phyloP scores from a whole-genome alignment of 2,329 filamentous ascomycete genomes.

The Aspergillus sp. region DNA sequence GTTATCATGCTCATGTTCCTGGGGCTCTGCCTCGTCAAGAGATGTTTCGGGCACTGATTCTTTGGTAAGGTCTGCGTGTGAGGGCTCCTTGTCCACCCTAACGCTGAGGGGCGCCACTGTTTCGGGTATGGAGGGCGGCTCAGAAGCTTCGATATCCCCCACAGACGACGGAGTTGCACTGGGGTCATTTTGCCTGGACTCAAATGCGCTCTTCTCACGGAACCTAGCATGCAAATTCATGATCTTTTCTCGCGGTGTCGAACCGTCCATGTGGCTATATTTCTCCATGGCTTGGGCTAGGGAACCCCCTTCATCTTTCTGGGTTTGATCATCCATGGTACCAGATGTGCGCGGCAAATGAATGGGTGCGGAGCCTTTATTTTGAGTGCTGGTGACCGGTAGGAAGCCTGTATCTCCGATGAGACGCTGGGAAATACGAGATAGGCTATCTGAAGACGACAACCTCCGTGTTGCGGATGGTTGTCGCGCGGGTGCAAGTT shows the following conservation, averaged over 20 bases:
- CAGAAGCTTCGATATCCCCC: slow-evolving; percentile 40
- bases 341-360: background rate
- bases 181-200: slow-evolving; percentile 21
- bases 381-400: background rate
- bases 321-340: slow-evolving; percentile 23
- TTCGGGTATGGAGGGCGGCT: slow-evolving; percentile 28
- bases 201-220: slow-evolving; percentile 21
- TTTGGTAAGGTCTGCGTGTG: slow-evolving; percentile 24
- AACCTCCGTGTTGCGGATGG: background rate
- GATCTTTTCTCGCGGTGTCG: slow-evolving; percentile 33
- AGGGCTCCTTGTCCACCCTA: slow-evolving; percentile 31
- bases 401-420: background rate
- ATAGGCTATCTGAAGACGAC: background rate
- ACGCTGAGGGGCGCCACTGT: slow-evolving; percentile 36
- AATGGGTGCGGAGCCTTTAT: background rate
- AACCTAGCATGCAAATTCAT: slow-evolving; percentile 30
- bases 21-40: slow-evolving; percentile 26
- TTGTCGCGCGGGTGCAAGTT: background rate
- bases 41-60: slow-evolving; percentile 25
- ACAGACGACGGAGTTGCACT: slow-evolving; percentile 44
- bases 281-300: slow-evolving; percentile 25
- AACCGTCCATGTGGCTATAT: slow-evolving; percentile 28
- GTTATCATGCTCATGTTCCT: slow-evolving; percentile 28
- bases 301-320: slow-evolving; percentile 16
- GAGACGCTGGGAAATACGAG: background rate